phyloP scores from a whole-genome alignment of 805 yeast species.

The Ogataea nonfermentans region DNA sequence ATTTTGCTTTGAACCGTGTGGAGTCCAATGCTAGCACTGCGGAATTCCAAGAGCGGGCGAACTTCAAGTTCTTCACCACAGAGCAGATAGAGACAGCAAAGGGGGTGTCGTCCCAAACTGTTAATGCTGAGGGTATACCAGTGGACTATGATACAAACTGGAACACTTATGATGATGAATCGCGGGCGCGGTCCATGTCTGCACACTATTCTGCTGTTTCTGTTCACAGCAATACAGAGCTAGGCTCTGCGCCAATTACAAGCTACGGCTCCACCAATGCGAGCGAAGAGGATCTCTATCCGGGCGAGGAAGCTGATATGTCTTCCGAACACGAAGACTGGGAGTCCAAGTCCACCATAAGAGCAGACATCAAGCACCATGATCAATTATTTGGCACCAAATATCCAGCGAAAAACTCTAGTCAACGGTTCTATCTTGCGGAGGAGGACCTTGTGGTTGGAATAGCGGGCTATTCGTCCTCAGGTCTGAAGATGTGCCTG shows the following conservation, averaged over 20 bases:
- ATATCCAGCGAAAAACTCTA: conserved; percentile 42
- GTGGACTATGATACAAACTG: conserved; percentile 75
- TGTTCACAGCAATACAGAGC: conserved; percentile 2
- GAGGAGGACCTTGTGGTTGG: conserved; percentile 95
- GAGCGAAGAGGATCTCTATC: conserved; percentile 22
- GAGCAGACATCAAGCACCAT: conserved; percentile 34
- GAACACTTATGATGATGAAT: conserved; percentile 58
- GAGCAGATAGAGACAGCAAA: conserved; percentile 85
- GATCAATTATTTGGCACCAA: conserved; percentile 42
- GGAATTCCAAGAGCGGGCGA: conserved; percentile 38
- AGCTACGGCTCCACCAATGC: conserved; percentile 19
- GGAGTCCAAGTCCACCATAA: conserved; percentile 18
- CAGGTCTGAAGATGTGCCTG: conserved; percentile 41
- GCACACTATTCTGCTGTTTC: conserved; percentile 8
- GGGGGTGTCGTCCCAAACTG: conserved; percentile 71
- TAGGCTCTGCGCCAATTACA: conserved; percentile 1
- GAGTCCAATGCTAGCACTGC: conserved; percentile 36
- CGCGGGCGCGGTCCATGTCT: conserved; percentile 18
- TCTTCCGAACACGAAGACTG: conserved; percentile 16
- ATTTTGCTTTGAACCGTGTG: conserved; percentile 35
- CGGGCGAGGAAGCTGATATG: conserved; percentile 19
- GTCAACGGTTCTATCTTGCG: conserved; percentile 86
- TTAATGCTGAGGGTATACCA: conserved; percentile 33
- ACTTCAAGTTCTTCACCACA: conserved; percentile 78
- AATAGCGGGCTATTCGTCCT: conserved; percentile 81